Evolutionary conservation across 495 filamentous ascomycete genomes (phyloP).

Genomic region (Aspergillus hancockii): DNA sequence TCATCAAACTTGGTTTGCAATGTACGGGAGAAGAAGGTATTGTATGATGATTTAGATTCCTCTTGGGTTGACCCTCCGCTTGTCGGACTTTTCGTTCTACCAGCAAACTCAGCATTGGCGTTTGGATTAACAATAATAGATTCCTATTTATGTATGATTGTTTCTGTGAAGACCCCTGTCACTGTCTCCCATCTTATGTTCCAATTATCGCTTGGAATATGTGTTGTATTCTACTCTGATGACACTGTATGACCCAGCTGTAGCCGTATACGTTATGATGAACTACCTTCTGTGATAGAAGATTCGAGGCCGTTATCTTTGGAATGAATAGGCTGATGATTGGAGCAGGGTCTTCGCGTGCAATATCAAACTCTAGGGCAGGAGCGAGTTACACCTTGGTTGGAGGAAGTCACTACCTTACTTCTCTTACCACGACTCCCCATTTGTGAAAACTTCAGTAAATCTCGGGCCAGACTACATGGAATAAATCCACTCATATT

Average conservation of each 20-base stretch:
- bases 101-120: slow-evolving; percentile 23
- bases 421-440: neutral
- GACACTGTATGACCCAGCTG: slow-evolving; percentile 10
- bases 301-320: neutral
- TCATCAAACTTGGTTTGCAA: slow-evolving; percentile 17
- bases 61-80: slow-evolving; percentile 8
- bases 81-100: slow-evolving; percentile 5
- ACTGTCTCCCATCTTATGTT: slow-evolving; percentile 1
- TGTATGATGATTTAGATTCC: slow-evolving; percentile 24
- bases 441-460: neutral
- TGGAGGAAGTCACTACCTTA: neutral
- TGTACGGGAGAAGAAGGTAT: slow-evolving; percentile 37
- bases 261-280: slow-evolving; percentile 9
- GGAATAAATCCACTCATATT: neutral
- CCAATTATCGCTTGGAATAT: slow-evolving; percentile 3
- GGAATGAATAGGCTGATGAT: neutral
- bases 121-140: slow-evolving; percentile 38
- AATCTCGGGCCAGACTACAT: neutral
- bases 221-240: slow-evolving; percentile 7
- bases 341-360: neutral
- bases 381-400: neutral
- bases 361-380: neutral
- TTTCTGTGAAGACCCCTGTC: neutral
- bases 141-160: slow-evolving; percentile 21
- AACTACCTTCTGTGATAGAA: neutral